Base-by-base conservation (phyloP, 768 basidiomycete species). In the Pisolithus microcarpus region DNA sequence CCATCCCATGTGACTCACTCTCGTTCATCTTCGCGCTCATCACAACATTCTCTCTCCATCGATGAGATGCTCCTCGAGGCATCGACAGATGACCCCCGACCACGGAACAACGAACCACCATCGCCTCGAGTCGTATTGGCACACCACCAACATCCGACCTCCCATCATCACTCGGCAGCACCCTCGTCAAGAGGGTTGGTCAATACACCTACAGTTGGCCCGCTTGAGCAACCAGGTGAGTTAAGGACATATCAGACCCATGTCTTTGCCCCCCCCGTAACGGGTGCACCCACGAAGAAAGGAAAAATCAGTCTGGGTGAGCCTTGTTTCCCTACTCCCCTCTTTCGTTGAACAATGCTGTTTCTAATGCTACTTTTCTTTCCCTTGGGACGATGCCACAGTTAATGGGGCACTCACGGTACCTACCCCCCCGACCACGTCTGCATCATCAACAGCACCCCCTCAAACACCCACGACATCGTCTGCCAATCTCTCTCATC, bases 181-280 rank as follows among this genome's bases (percentile, higher is more conserved):
- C 52, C 56, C 48, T 49, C 19, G 8, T 56, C 64, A 23, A 63
- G 64, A 2, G 54, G 57, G 2, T 52, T 60, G n/a, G 60, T 65
- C 1, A 34, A 38, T 5, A 45, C 60, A 1, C 52, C 59, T 0
- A 57, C 61, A 0, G 50, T 59, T 1, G 70, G 65, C 4, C 66
- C 68, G 0, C 59, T 68, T 11, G 60, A 66, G 7, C 62, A 65
- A 26, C 70, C 69, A 1, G 63, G 70, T 24, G 67, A 75, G 49
- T 61, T 71, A 8, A 62, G 73, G 37, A 72, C 70, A 21, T 80
- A 80, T 52, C 80, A 82, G 54, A 83, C 80, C 0, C 84, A 86
- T 61, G 78, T 85, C 11, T 87, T 87, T 59, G 82, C 84, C 7
- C 82, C 85, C 3, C 79, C 81, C 4, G 82, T 85, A 7, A 87